phyloP scores from a whole-genome alignment of 1,284 basidiomycete species.

The Phenoliferia sp. region DNA sequence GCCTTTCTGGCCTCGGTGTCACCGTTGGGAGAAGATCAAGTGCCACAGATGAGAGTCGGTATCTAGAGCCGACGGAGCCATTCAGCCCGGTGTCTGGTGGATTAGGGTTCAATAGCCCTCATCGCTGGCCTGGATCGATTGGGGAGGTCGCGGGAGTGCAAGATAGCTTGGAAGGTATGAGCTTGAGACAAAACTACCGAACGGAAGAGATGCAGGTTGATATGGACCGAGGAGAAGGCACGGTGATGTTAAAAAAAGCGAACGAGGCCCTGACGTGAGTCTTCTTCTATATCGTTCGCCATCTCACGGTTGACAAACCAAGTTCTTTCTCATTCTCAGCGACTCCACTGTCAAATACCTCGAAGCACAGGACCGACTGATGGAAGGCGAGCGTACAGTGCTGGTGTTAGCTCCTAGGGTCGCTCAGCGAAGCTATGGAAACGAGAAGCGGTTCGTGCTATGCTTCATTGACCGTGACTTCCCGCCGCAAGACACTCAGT shows the following conservation, averaged over 20 bases:
- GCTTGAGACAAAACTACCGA: no score
- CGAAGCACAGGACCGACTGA: slow-evolving; percentile 74
- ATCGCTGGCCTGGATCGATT: neutral
- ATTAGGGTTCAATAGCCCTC: neutral
- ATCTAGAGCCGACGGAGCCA: no score
- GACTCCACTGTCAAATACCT: slow-evolving; percentile 53
- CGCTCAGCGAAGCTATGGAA: slow-evolving; percentile 94
- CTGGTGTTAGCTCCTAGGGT: slow-evolving; percentile 95
- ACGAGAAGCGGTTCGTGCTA: slow-evolving; percentile 71
- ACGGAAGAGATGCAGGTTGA: neutral
- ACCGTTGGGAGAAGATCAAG: neutral
- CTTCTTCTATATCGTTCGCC: neutral
- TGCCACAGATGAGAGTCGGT: neutral
- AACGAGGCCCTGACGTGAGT: neutral
- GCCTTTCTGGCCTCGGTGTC: neutral
- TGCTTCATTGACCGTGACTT: neutral
- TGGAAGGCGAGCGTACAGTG: slow-evolving; percentile 85
- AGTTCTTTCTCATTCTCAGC: neutral
- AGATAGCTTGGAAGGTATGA: neutral
- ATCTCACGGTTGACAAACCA: neutral
- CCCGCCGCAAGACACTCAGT: neutral
- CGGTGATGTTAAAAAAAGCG: neutral
- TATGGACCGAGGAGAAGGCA: neutral
- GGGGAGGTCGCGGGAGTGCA: neutral
- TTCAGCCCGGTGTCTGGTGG: no score